Evolutionary conservation across 257 asterid genomes (phyloP), one percentile per base, ranked within the genome.

Genomic region (Gardenia jasminoides): DNA sequence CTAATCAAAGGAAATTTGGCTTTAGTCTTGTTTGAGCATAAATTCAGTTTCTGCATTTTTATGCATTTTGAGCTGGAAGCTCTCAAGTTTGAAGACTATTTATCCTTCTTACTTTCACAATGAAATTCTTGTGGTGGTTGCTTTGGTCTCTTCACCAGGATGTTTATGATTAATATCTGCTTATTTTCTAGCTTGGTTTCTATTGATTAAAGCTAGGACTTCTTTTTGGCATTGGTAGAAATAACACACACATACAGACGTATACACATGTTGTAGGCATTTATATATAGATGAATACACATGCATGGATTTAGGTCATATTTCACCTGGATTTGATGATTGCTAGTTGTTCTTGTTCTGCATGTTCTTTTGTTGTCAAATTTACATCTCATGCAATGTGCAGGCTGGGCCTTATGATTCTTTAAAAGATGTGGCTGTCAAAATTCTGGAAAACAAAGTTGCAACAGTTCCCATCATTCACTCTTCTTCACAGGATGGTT

Each of bases 331-430:
- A 54, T 74, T 17, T 10, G 36, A 74, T 26, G 24, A 20, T 19
- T 54, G 58, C 50, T 24, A 19, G 47, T 54, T 78, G 41, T 48
- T 54, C 65, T 66, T 70, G 77, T 76, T 79, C 36, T 72, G 46
- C 54, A 22, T 65, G 65, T 64, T 26, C 33, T 64, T 81, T 39
- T 30, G 66, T 65, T 61, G 68, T 66, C 50, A 78, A 33, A 66
- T 12, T 50, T 70, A 47, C 72, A 15, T 17, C 70, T 76, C 74
- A 26, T 70, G 36, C 74, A 41, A 59, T 68, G 28, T 83, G 81
- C 83, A 92, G 97, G 93, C 84, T 75, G 95, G 91, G 86, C 93
- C 97, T 80, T 76, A 81, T 54, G 97, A 90, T 78, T 85, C 85
- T 68, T 77, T 92, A 84, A 92, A 86, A 84, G 93, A 90, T 74